Conservation (phyloP, 2,329 filamentous ascomycete species). For the Reticulascus tulasneorum region DNA sequence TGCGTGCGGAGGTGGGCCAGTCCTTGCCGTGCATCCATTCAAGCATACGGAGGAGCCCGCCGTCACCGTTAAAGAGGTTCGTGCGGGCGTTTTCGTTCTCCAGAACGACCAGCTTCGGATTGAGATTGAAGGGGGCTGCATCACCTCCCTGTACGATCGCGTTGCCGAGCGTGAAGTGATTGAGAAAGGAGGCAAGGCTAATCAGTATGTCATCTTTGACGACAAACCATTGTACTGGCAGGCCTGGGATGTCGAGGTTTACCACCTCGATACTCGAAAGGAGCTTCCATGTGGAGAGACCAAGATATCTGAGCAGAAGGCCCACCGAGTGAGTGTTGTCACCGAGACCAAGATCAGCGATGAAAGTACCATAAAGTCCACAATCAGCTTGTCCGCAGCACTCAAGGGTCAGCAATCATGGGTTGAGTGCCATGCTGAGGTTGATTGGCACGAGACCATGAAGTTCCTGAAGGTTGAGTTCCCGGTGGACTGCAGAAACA, state of each 20-base stretch:
- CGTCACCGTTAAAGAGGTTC: slow-evolving; percentile 48
- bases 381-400: slow-evolving; percentile 72
- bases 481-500: slow-evolving; percentile 85
- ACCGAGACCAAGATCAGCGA: slow-evolving; percentile 87
- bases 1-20: slow-evolving; percentile 52
- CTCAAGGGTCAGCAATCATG: slow-evolving; percentile 62
- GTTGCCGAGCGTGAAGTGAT: slow-evolving; percentile 72
- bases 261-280: slow-evolving; percentile 81
- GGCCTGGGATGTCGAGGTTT: slow-evolving; percentile 97
- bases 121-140: slow-evolving; percentile 67
- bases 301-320: slow-evolving; percentile 64
- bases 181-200: slow-evolving; percentile 69
- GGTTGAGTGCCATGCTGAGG: slow-evolving; percentile 75
- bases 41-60: slow-evolving; percentile 40
- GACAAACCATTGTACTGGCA: slow-evolving; percentile 98
- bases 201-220: slow-evolving; percentile 91
- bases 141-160: slow-evolving; percentile 81
- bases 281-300: slow-evolving; percentile 68
- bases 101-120: slow-evolving; percentile 74
- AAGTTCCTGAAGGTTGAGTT: slow-evolving; percentile 99
- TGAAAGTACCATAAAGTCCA: slow-evolving; percentile 79
- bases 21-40: slow-evolving; percentile 48
- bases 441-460: slow-evolving; percentile 97
- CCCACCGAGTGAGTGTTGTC: slow-evolving; percentile 74
- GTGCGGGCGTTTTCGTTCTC: slow-evolving; percentile 67